Evolutionary conservation across 1,139 yeast species (phyloP).

Genomic region (Tardiomyces blankii): DNA sequence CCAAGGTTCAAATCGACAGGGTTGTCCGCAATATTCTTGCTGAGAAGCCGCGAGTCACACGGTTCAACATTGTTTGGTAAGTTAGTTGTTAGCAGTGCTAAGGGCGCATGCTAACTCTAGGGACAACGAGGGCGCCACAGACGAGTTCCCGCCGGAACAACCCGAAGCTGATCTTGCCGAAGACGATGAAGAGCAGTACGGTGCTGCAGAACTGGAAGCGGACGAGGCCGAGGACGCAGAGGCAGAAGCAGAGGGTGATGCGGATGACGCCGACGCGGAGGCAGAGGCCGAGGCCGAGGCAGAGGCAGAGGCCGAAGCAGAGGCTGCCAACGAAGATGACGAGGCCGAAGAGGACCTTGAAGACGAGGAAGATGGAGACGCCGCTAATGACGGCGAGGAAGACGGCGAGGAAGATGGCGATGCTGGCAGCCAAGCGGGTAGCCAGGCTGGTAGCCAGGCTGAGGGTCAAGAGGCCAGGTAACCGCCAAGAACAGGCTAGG

Average conservation of each 20-base stretch:
- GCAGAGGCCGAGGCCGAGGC: constrained; percentile 19
- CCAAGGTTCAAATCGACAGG: constrained; percentile 86
- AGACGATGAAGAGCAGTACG: constrained; percentile 29
- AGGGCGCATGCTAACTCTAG: not conserved
- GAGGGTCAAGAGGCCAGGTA: no score
- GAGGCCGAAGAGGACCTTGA: constrained; percentile 13
- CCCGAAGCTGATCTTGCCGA: constrained; percentile 43
- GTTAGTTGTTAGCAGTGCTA: constrained; percentile 1
- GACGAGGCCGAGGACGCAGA: constrained; percentile 28
- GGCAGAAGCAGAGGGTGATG: constrained; percentile 27
- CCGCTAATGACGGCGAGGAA: constrained; percentile 11
- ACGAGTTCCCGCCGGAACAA: constrained; percentile 72
- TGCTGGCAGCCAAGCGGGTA: not conserved
- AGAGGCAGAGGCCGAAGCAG: constrained; percentile 20
- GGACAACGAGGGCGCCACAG: constrained; percentile 41
- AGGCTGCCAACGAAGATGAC: constrained; percentile 11
- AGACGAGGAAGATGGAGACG: constrained; percentile 18
- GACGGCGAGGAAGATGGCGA: constrained; percentile 6
- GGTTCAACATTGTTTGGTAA: constrained; percentile 88
- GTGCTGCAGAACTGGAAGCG: constrained; percentile 28
- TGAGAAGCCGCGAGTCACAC: constrained; percentile 93
- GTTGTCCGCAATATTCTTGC: constrained; percentile 91
- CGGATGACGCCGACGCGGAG: constrained; percentile 22
- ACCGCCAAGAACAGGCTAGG: no score
- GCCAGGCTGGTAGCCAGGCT: not conserved